Percentiles rank a stretch among this genome's conserved stretches.
Conservation (phyloP, 148 eudicot species). For the Camellia lanceoleosa region DNA sequence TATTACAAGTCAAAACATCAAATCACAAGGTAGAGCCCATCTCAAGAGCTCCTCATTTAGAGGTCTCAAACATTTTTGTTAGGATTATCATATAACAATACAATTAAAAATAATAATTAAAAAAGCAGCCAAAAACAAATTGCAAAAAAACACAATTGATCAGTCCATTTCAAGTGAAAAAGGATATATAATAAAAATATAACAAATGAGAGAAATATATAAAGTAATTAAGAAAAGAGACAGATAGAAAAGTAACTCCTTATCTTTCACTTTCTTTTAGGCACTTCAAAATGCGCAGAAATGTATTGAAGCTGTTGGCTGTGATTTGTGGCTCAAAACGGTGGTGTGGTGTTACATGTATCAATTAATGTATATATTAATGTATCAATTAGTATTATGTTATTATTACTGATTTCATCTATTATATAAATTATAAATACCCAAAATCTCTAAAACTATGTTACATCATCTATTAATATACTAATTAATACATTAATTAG, state of each 20-base stretch:
- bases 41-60: too few species aligned
- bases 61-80: too few species aligned
- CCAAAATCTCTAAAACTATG: too few species aligned
- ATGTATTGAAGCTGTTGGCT: slow-evolving; percentile 3
- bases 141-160: background rate
- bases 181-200: background rate
- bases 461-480: too few species aligned
- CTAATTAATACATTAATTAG: too few species aligned
- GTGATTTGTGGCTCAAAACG: background rate
- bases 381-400: too few species aligned
- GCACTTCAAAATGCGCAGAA: slow-evolving; percentile 1
- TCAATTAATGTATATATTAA: too few species aligned
- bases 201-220: background rate
- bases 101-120: background rate
- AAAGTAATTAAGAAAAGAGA: slow-evolving; percentile 11
- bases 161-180: background rate
- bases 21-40: too few species aligned
- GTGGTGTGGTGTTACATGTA: too few species aligned
- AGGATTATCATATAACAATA: background rate
- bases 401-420: too few species aligned
- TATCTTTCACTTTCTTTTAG: slow-evolving; percentile 11
- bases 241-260: slow-evolving; percentile 4
- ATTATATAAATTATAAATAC: too few species aligned
- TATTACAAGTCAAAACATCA: too few species aligned
- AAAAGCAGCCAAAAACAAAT: background rate